Conservation (phyloP, 2,329 filamentous ascomycete genomes). For the Whalleya microplaca region DNA sequence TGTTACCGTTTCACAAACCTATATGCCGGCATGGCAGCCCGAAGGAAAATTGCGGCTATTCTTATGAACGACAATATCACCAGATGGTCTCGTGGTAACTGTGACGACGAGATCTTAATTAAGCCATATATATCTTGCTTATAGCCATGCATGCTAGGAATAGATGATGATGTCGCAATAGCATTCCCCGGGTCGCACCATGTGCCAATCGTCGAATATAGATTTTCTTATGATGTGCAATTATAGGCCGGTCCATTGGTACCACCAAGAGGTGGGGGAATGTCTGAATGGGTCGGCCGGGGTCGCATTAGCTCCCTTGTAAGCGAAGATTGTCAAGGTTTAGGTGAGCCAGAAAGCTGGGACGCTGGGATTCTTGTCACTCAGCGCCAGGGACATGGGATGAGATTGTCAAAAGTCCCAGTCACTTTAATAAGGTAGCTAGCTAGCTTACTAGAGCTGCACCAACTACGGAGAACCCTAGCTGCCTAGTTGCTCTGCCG, state of each 20-base stretch:
- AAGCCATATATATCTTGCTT: not conserved
- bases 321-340: slow-evolving; percentile 30
- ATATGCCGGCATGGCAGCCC: not conserved
- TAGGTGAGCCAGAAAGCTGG: slow-evolving; percentile 32
- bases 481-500: not conserved
- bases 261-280: slow-evolving; percentile 15
- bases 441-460: slow-evolving; percentile 5
- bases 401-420: slow-evolving; percentile 20
- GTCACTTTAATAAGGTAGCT: slow-evolving; percentile 9
- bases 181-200: slow-evolving; percentile 18
- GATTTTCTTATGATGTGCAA: slow-evolving; percentile 40
- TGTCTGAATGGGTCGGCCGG: slow-evolving; percentile 23
- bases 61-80: not conserved
- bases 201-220: slow-evolving; percentile 8
- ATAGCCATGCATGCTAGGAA: slow-evolving; percentile 1
- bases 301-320: slow-evolving; percentile 34
- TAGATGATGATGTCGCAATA: slow-evolving; percentile 28
- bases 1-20: not conserved
- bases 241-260: slow-evolving; percentile 27
- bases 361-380: slow-evolving; percentile 12
- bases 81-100: not conserved
- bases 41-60: not conserved
- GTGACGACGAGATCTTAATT: not conserved
- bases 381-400: not conserved
- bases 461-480: slow-evolving; percentile 8